phyloP scores from a whole-genome alignment of 1,284 basidiomycete species.

The Tylopilus sp. region DNA sequence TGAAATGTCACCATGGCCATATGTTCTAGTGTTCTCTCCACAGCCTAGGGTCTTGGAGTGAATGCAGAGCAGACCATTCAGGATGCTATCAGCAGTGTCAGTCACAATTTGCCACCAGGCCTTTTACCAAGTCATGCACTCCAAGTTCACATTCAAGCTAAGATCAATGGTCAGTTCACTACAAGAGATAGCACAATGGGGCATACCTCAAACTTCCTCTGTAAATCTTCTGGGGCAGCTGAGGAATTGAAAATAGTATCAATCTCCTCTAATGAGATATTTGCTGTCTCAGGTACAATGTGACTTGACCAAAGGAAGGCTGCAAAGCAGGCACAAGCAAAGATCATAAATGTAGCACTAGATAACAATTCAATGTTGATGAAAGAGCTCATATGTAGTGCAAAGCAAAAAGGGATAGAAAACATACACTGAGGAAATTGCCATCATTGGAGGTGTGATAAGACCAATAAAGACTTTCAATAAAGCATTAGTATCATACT shows the following conservation, averaged over 20 bases:
- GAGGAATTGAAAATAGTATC: constrained; percentile 62
- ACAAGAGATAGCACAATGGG: background rate
- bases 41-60: no score
- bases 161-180: constrained; percentile 7
- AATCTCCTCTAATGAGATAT: constrained; percentile 72
- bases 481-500: constrained; percentile 11
- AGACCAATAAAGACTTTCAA: constrained; percentile 72
- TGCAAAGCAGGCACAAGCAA: constrained; percentile 59
- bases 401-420: background rate
- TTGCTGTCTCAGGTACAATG: constrained; percentile 72
- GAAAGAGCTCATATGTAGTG: background rate
- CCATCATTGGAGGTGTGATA: constrained; percentile 70
- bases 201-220: constrained; percentile 19
- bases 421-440: constrained; percentile 53
- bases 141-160: constrained; percentile 41
- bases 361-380: background rate
- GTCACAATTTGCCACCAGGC: constrained; percentile 10
- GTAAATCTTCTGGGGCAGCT: constrained; percentile 51
- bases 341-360: constrained; percentile 66
- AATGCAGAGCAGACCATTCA: no score
- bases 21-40: no score
- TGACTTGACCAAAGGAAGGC: constrained; percentile 68
- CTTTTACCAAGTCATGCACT: constrained; percentile 33
- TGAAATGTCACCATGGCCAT: no score
- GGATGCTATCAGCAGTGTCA: no score